These are phyloP conservation scores for Cadophora luteo-olivacea DNA, from an alignment of 2,329 filamentous ascomycete genomes.

Conservation along the genomic window DNA sequence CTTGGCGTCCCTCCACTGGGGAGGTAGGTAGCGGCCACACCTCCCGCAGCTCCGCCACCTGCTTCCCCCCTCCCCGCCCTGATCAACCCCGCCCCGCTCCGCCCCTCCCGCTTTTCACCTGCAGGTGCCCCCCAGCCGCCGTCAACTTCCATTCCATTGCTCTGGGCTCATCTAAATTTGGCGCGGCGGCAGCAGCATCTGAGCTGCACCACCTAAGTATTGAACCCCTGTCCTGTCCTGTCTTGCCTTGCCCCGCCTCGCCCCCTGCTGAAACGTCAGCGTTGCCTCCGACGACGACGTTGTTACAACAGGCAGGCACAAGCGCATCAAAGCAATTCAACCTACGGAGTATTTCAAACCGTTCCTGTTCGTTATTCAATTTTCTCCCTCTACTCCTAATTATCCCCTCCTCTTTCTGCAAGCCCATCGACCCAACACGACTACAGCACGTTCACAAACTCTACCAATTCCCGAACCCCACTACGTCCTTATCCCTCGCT, in stretches of 20 bases:
- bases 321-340: background rate
- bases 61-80: background rate
- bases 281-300: conserved; percentile 14
- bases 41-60: too few species aligned
- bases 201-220: too few species aligned
- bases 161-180: background rate
- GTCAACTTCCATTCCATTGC: too few species aligned
- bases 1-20: too few species aligned
- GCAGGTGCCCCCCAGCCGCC: too few species aligned
- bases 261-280: conserved; percentile 5
- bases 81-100: background rate
- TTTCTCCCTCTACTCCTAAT: background rate
- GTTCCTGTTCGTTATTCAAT: background rate
- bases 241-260: background rate
- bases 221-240: too few species aligned
- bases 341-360: background rate
- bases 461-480: background rate
- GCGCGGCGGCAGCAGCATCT: too few species aligned
- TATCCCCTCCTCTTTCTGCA: background rate
- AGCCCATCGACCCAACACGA: background rate
- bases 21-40: too few species aligned
- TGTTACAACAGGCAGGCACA: background rate
- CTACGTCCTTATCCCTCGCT: background rate
- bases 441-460: background rate
- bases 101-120: too few species aligned